Conservation (phyloP, 306 rosid species). For the Crotalaria pallida region DNA sequence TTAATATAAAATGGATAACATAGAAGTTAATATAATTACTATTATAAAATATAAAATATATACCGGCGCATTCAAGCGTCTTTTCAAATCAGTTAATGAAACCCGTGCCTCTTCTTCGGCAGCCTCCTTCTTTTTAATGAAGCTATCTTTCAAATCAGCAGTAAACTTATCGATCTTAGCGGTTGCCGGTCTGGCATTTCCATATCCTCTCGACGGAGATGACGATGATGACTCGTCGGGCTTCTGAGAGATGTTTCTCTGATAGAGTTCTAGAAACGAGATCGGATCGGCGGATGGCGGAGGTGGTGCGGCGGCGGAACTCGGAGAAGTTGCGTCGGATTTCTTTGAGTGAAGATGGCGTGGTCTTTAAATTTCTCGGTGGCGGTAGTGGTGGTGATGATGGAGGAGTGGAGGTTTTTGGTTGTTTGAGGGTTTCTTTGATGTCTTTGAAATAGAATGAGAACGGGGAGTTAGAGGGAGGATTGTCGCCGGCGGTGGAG, state of each 20-base stretch:
- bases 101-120: neutral
- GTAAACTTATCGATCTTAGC: neutral
- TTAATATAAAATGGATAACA: too few relatives aligned
- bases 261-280: constrained; percentile 36
- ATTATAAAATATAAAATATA: too few relatives aligned
- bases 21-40: too few relatives aligned
- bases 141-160: constrained; percentile 12
- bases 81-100: neutral
- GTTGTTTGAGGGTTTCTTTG: constrained; percentile 27
- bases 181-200: too few relatives aligned
- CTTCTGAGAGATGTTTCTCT: constrained; percentile 6
- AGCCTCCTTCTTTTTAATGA: neutral
- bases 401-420: neutral
- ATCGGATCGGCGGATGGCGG: neutral
- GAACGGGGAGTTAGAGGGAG: constrained; percentile 10
- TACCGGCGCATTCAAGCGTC: too few relatives aligned
- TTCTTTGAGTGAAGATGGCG: constrained; percentile 24
- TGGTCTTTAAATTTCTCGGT: too few relatives aligned
- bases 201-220: too few relatives aligned
- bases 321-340: constrained; percentile 37
- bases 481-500: neutral
- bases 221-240: neutral
- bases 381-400: too few relatives aligned
- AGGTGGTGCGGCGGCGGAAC: constrained; percentile 25
- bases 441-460: constrained; percentile 36